Base-by-base conservation (phyloP, 495 filamentous ascomycete genomes). In the Sordaria brevicollis region DNA sequence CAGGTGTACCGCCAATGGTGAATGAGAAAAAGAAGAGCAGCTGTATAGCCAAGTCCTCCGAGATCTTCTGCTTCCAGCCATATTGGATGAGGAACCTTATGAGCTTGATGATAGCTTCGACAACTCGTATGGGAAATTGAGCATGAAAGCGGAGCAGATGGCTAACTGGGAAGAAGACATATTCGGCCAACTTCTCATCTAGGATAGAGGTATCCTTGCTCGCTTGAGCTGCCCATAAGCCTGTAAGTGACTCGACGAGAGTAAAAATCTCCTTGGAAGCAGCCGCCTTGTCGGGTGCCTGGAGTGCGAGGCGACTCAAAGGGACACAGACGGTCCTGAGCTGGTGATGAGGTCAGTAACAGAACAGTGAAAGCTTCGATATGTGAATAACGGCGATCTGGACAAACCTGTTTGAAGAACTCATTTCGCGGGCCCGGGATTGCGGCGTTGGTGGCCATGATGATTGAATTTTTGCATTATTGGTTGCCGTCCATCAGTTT, bases 81-180 rank as follows among this genome's bases (percentile, higher is more conserved):
- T 90, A 81, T 29, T 86, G 79, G 21, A 97, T 84, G 21, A 98
- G 82, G 31, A 92, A 82, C 10, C 85, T 80, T 37, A 97, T 80
- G 71, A 91, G 93, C 69, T 88, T 85, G 19, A 97, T 85, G 37
- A 89, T 86, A 31, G 90, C 74, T 78, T 99, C 95, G 4, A 94
- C 77, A 29, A 91, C 88, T 36, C 86, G 86, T 35, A 91, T 85
- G 6, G 96, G 87, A 36, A 93, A 84, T 35, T 84, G 83, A 71
- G 93, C 87, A 66, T 89, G 89, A 66, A 88, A 85, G 68, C 91
- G 89, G 72, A 99, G 90, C 65, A 98, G 88, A 71, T 96, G 91
- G 2, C 92, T 92, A 0, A 99, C 81, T 0, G 95, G 95, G 73
- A 97, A 95, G 84, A 98, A 98, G 73, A 91, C 87, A 82, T 97